Conservation (phyloP, 164 flowering plant species). For the Umbellularia californica region DNA sequence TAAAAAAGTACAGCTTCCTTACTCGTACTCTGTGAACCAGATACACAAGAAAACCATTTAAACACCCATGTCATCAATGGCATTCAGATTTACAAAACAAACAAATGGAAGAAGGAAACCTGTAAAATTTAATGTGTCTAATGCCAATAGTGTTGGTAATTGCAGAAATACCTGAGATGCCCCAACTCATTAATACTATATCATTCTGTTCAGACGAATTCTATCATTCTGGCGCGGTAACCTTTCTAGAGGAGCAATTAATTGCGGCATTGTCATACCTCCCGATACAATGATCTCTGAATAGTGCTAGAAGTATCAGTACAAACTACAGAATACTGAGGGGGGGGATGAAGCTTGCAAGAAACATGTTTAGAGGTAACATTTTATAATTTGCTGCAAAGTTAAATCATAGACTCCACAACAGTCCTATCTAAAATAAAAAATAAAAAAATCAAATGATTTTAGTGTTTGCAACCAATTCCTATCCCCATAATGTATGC, state of each 20-base stretch:
- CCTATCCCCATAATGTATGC: too few relatives aligned
- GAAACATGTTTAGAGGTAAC: too few relatives aligned
- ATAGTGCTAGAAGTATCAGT: slow-evolving; percentile 9
- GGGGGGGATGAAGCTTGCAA: neutral
- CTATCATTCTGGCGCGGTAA: slow-evolving; percentile 41
- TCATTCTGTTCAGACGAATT: slow-evolving; percentile 50
- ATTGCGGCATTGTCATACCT: slow-evolving; percentile 90
- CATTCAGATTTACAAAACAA: too few relatives aligned
- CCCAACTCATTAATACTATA: slow-evolving; percentile 8
- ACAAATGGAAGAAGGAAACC: too few relatives aligned
- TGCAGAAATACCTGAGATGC: slow-evolving; percentile 7
- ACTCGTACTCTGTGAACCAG: neutral
- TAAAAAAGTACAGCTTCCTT: neutral
- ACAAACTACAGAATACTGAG: neutral
- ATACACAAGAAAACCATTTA: neutral
- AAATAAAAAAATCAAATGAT: too few relatives aligned
- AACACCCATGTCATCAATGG: neutral
- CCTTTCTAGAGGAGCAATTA: slow-evolving; percentile 54
- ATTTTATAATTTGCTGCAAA: neutral
- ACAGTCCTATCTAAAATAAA: neutral
- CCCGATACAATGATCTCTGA: slow-evolving; percentile 90
- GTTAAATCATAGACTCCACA: neutral
- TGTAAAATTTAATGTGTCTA: too few relatives aligned
- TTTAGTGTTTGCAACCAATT: too few relatives aligned
- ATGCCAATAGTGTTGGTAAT: neutral